These are phyloP conservation scores for Cladorrhinum sp. DNA, from an alignment of 2,329 filamentous ascomycete species.

Conservation along the genomic window DNA sequence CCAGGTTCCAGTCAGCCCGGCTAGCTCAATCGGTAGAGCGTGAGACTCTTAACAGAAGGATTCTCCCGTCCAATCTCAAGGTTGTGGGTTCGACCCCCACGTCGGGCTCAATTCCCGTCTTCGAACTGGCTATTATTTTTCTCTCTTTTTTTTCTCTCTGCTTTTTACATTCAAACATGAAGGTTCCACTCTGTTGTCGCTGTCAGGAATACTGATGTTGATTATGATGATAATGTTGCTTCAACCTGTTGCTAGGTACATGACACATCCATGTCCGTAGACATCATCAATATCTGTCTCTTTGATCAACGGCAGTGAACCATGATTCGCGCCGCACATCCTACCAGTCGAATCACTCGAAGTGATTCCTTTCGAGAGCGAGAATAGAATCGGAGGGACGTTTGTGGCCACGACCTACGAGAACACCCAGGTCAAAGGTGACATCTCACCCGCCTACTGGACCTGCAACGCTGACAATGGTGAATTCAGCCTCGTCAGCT, in stretches of 20 bases:
- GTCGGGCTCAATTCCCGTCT: not conserved
- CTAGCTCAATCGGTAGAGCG: constrained; percentile 72
- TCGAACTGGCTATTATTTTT: not conserved
- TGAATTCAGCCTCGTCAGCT: no score
- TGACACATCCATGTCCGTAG: no score
- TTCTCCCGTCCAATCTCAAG: not conserved
- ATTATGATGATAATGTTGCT: no score
- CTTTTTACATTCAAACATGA: no score
- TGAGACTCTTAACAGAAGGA: constrained; percentile 66
- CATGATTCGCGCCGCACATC: not conserved
- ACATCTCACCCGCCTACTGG: not conserved
- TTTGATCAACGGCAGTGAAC: not conserved
- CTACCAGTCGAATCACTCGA: not conserved
- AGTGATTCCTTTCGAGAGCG: not conserved
- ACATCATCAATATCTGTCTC: no score
- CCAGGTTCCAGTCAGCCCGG: constrained; percentile 40
- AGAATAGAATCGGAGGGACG: not conserved
- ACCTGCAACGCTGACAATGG: not conserved
- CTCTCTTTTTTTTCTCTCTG: not conserved
- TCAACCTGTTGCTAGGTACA: no score
- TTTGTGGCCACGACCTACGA: not conserved
- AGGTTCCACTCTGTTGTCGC: not conserved
- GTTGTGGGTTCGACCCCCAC: not conserved
- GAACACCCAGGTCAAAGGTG: not conserved
- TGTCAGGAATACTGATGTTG: no score